A percentile compares a stretch with the other conserved stretches of the same genome.
Conservation (phyloP, 2,329 filamentous ascomycete genomes). For the Aspergillus costaricaensis region DNA sequence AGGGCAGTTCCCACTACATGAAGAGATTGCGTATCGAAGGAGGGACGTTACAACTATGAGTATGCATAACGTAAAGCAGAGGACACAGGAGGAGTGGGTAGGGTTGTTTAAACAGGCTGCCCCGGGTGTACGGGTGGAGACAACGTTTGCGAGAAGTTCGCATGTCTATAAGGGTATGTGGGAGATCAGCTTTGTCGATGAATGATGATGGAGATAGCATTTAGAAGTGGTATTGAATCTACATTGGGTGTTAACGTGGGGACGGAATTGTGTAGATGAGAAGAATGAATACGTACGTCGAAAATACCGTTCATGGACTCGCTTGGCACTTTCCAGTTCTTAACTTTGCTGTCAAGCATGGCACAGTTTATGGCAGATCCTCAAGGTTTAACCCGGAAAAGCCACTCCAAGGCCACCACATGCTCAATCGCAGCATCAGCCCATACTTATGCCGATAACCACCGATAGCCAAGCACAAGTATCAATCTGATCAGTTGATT, state of each 20-base stretch:
- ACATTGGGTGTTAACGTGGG: no score
- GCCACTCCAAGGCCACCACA: not conserved
- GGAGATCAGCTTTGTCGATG: not conserved
- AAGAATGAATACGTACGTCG: no score
- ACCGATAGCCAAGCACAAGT: no score
- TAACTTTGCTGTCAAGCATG: no score
- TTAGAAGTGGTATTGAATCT: no score
- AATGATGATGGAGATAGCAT: not conserved
- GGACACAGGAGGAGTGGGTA: not conserved
- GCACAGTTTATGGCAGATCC: no score
- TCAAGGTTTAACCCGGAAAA: no score
- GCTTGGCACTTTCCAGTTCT: no score
- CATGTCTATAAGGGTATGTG: conserved; percentile 5
- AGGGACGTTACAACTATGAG: conserved; percentile 2
- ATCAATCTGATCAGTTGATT: no score
- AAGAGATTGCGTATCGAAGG: conserved; percentile 2
- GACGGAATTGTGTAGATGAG: no score
- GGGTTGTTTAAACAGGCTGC: not conserved
- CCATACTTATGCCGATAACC: no score
- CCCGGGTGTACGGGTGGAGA: not conserved
- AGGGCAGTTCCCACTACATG: not conserved
- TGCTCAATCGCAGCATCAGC: not conserved
- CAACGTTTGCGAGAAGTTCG: not conserved
- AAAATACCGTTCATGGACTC: no score
- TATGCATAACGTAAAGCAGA: conserved; percentile 6